Evolutionary conservation across 129 eudicot species (phyloP).

Genomic region (Artemisia tridentata): DNA sequence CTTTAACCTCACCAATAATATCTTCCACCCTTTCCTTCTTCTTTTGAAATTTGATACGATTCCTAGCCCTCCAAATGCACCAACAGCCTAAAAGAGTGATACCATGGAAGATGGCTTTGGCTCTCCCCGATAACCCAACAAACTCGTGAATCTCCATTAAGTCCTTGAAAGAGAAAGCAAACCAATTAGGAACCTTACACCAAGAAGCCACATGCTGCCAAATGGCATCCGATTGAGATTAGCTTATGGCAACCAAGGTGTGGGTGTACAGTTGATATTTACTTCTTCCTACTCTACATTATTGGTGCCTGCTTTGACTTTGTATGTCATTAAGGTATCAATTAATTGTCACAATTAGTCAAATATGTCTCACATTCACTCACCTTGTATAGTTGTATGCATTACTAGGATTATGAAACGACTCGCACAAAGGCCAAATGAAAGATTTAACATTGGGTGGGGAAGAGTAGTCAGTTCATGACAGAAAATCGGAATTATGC

Average conservation of each 20-base stretch:
- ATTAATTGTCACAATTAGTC: slow-evolving; percentile 16
- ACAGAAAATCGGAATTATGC: neutral
- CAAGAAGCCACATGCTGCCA: too few relatives aligned
- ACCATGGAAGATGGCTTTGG: too few relatives aligned
- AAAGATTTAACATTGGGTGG: neutral
- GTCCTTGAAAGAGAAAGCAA: too few relatives aligned
- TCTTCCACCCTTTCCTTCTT: too few relatives aligned
- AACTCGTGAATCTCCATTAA: too few relatives aligned
- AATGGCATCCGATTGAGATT: slow-evolving; percentile 22
- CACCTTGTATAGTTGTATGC: slow-evolving; percentile 5
- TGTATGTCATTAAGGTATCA: slow-evolving; percentile 15
- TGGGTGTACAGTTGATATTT: slow-evolving; percentile 18
- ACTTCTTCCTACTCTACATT: neutral
- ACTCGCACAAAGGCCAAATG: neutral
- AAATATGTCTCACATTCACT: slow-evolving; percentile 4
- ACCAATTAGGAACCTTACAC: too few relatives aligned
- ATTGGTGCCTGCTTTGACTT: slow-evolving; percentile 23
- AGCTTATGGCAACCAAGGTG: slow-evolving; percentile 15
- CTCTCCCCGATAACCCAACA: too few relatives aligned
- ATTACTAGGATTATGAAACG: slow-evolving; percentile 14
- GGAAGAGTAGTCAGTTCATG: neutral
- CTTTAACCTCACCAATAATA: too few relatives aligned
- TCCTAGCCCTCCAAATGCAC: too few relatives aligned
- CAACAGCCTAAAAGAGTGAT: too few relatives aligned
- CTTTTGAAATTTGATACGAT: too few relatives aligned